Evolutionary conservation across 2,329 filamentous ascomycete species (phyloP), one percentile per base, ranked within the genome.

Genomic region (Pseudogymnoascus sp.): DNA sequence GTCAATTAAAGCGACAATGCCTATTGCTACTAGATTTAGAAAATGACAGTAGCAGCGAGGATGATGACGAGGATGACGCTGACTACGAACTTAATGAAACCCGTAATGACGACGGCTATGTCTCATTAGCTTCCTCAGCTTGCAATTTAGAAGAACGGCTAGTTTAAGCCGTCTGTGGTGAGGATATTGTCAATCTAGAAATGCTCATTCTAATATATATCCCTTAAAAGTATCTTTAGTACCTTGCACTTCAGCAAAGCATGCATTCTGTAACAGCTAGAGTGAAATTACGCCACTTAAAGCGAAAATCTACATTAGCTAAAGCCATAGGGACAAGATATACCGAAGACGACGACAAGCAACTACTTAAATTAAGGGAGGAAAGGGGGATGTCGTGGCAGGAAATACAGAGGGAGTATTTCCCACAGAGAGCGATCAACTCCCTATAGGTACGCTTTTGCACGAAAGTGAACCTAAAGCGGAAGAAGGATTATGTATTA

Each of bases 331-430:
- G 41, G 18, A 45, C 41, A 45, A 45, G 41, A 45, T 45, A 45
- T 45, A 45, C 41, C 2, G 11, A 45, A 45, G 41, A 45, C 18
- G 21, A 45, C 18, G 21, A 45, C 11, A 45, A 11, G 41, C 41
- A 45, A 45, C 41, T 45, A 11, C 41, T 45, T 11, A 18, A 45
- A 45, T 45, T 45, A 14, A 45, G 14, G 41, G 41, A 45, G 41
- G 41, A 45, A 45, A 23, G 41, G 41, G 41, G 41, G 18, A 45
- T 45, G 41, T 45, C 11, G 18, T 45, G 18, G 41, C 18, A 45
- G 41, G 41, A 45, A 23, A 45, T 45, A 45, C 18, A 45, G 41
- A 45, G 41, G 41, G 41, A 45, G 41, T 45, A 45, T 45, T 45
- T 45, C 11, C 41, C 18, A 6, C 9, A 45, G 41, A 45, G 41